A percentile compares a stretch with the other conserved stretches of the same genome.
Conservation (phyloP, 2,329 filamentous ascomycete species). For the Cladosporium velox region DNA sequence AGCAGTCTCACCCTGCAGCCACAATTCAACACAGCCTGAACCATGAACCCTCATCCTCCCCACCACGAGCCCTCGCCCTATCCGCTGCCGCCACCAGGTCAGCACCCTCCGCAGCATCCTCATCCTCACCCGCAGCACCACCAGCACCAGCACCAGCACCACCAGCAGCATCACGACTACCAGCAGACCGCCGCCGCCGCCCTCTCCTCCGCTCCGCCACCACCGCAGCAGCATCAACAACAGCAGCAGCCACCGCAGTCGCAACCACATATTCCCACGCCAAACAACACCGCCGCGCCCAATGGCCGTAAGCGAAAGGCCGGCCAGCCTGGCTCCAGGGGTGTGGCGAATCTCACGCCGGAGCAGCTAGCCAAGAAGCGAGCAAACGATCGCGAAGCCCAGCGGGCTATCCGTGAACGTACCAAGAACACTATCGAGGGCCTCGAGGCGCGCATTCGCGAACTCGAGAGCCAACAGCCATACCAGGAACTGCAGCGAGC, state of each 20-base stretch:
- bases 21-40: conserved; percentile 1
- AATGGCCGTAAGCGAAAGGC: conserved; percentile 38
- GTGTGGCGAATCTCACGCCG: conserved; percentile 82
- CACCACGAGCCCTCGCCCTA: conserved; percentile 10
- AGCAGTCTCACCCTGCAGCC: conserved; percentile 8
- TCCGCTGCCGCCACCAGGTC: conserved; percentile 11
- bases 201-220: conserved; percentile 1
- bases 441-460: conserved; percentile 70
- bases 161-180: conserved; percentile 11
- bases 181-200: conserved; percentile 15
- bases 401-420: conserved; percentile 79
- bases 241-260: neutral
- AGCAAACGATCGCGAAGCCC: conserved; percentile 86
- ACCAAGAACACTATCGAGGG: conserved; percentile 78
- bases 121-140: neutral
- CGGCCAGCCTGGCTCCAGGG: conserved; percentile 55
- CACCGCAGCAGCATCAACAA: neutral
- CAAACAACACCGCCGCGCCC: conserved; percentile 23
- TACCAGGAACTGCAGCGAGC: conserved; percentile 80
- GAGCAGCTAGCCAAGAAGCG: conserved; percentile 88
- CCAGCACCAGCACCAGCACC: neutral
- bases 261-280: conserved; percentile 19
- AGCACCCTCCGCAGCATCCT: conserved; percentile 3
- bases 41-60: conserved; percentile 19
- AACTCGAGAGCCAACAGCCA: conserved; percentile 76